Conservation (phyloP, 176 grass and related monocot genomes). For the Zea luxurians region DNA sequence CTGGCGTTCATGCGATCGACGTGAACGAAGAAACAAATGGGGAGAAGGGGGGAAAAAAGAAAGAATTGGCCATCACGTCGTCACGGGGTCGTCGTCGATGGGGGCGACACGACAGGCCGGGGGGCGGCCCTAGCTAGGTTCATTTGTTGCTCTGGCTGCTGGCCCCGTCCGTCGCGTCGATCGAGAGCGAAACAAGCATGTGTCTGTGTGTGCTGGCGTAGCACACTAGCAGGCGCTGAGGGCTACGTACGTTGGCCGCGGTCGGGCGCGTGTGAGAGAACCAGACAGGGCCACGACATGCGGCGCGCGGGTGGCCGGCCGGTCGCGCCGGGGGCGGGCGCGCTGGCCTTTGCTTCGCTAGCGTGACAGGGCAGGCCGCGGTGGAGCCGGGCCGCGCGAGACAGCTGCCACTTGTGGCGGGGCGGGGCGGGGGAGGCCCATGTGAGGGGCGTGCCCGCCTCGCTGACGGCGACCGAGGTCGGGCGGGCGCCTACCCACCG, state of each 20-base stretch:
- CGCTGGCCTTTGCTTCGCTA: neutral
- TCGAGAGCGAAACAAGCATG: neutral
- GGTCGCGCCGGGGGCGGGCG: neutral
- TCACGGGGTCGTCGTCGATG: neutral
- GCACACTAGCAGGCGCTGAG: neutral
- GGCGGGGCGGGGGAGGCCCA: conserved; percentile 39
- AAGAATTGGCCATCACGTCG: conserved; percentile 19
- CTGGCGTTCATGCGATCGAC: neutral
- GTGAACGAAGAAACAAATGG: neutral
- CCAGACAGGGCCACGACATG: conserved; percentile 25
- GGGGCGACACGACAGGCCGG: neutral
- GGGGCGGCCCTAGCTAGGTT: neutral
- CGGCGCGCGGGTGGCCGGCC: conserved; percentile 18
- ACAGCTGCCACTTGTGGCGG: conserved; percentile 48
- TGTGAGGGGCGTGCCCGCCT: conserved; percentile 38
- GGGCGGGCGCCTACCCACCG: neutral
- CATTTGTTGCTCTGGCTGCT: neutral
- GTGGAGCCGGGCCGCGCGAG: neutral
- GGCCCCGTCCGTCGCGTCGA: neutral
- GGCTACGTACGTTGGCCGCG: neutral
- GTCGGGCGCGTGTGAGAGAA: neutral
- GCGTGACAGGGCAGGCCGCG: neutral
- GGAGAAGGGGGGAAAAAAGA: neutral
- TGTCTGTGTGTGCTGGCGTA: neutral
- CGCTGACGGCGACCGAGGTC: conserved; percentile 32